Conservation (phyloP, 148 eudicot species). For the Camellia lanceoleosa region DNA sequence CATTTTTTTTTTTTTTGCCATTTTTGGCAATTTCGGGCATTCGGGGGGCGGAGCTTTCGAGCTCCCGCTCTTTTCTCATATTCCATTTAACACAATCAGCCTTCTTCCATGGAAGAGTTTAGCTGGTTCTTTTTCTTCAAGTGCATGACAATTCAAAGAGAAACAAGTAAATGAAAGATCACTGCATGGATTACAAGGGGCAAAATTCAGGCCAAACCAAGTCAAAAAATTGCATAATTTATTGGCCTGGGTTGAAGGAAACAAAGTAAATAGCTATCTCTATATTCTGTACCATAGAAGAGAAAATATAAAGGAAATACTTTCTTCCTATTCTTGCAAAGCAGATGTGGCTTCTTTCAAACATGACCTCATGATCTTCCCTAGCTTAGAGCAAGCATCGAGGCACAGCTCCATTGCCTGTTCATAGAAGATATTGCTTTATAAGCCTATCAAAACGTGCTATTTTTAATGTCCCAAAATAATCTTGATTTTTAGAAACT, state of each 20-base stretch:
- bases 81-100: too few species aligned
- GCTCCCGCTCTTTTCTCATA: too few species aligned
- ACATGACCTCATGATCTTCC: slow-evolving; percentile 74
- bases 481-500: not conserved
- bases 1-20: too few species aligned
- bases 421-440: slow-evolving; percentile 7
- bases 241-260: not conserved
- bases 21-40: too few species aligned
- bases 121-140: not conserved
- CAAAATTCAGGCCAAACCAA: slow-evolving; percentile 16
- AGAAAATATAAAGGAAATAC: not conserved
- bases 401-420: slow-evolving; percentile 90
- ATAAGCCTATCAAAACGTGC: not conserved
- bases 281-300: slow-evolving; percentile 8
- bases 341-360: slow-evolving; percentile 64
- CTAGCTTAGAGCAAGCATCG: slow-evolving; percentile 84
- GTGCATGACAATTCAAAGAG: not conserved
- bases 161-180: too few species aligned
- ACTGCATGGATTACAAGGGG: not conserved
- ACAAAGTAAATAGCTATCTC: not conserved
- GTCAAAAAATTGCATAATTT: not conserved
- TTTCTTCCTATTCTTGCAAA: slow-evolving; percentile 35
- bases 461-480: not conserved
- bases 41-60: too few species aligned
- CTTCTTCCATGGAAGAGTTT: not conserved